Conservation (phyloP, 2,329 filamentous ascomycete species). For the Geoglossum cookeanum region DNA sequence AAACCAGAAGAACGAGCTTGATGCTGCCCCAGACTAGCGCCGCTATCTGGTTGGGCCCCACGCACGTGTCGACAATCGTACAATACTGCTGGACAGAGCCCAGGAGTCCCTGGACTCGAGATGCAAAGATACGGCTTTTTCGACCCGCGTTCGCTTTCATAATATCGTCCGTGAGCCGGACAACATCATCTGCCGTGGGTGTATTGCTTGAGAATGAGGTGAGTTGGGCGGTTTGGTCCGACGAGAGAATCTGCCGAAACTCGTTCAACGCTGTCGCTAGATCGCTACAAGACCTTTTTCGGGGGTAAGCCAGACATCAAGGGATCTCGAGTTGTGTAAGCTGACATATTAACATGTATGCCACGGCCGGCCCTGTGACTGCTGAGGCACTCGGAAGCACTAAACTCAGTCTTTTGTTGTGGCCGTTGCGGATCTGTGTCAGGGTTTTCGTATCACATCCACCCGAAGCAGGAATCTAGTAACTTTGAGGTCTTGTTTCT, state of each 20-base stretch:
- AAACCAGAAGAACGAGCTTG: slow-evolving; percentile 22
- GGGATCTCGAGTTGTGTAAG: not conserved
- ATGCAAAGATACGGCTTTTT: slow-evolving; percentile 15
- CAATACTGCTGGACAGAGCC: slow-evolving; percentile 22
- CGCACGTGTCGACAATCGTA: slow-evolving; percentile 19
- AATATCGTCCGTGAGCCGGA: slow-evolving; percentile 20
- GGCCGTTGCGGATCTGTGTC: not conserved
- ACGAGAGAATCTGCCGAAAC: slow-evolving; percentile 6
- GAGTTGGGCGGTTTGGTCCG: slow-evolving; percentile 10
- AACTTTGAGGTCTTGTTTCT: no score
- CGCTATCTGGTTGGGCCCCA: slow-evolving; percentile 21
- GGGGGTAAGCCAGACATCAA: slow-evolving; percentile 2
- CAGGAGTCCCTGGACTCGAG: slow-evolving; percentile 18
- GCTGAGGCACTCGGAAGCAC: not conserved
- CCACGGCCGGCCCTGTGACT: not conserved
- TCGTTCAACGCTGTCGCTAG: slow-evolving; percentile 8
- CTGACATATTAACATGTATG: slow-evolving; percentile 4
- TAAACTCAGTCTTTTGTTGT: no score
- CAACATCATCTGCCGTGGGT: slow-evolving; percentile 16
- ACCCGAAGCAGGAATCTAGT: no score
- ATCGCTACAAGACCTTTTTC: slow-evolving; percentile 7
- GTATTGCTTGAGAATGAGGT: slow-evolving; percentile 5
- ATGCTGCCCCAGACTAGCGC: slow-evolving; percentile 27
- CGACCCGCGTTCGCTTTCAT: slow-evolving; percentile 11
- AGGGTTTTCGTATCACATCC: no score